Evolutionary conservation across 768 basidiomycete genomes (phyloP).

Genomic region (Artomyces pyxidatus): DNA sequence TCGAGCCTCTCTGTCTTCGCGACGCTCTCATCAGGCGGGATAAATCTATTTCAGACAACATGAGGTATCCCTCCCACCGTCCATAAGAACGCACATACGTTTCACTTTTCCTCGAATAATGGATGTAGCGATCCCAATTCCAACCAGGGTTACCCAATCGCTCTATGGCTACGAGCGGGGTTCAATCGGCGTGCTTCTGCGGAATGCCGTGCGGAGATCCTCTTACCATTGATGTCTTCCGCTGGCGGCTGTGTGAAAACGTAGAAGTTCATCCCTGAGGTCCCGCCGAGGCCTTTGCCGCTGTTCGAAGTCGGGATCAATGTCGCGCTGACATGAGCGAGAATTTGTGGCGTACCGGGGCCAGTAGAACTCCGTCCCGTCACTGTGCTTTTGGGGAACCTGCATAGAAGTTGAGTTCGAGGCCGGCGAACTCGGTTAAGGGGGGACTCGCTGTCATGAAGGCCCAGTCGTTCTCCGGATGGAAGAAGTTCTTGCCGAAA

Average conservation of each 20-base stretch:
- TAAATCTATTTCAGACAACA: background rate
- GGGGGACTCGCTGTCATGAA: conserved; percentile 11
- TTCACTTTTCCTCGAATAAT: conserved; percentile 17
- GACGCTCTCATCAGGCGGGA: conserved; percentile 1
- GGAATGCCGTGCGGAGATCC: background rate
- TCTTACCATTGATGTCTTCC: conserved; percentile 16
- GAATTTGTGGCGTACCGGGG: background rate
- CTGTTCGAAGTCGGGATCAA: background rate
- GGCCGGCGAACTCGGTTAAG: no score
- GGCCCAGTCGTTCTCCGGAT: conserved; percentile 16
- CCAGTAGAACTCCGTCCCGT: conserved; percentile 9
- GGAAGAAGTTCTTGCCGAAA: conserved; percentile 11
- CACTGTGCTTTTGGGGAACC: conserved; percentile 14
- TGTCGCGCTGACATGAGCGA: background rate
- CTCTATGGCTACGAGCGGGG: conserved; percentile 10
- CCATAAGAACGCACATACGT: conserved; percentile 5
- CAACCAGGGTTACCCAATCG: conserved; percentile 22
- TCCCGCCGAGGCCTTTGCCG: conserved; percentile 16
- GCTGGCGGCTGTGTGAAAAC: conserved; percentile 16
- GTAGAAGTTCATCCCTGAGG: conserved; percentile 16
- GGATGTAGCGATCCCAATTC: conserved; percentile 19
- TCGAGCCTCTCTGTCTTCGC: conserved; percentile 1
- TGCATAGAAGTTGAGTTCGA: background rate
- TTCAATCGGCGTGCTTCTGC: background rate
- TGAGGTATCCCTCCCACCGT: no score